Conservation (phyloP, 495 filamentous ascomycete genomes). For the Penicillium diatomitis region DNA sequence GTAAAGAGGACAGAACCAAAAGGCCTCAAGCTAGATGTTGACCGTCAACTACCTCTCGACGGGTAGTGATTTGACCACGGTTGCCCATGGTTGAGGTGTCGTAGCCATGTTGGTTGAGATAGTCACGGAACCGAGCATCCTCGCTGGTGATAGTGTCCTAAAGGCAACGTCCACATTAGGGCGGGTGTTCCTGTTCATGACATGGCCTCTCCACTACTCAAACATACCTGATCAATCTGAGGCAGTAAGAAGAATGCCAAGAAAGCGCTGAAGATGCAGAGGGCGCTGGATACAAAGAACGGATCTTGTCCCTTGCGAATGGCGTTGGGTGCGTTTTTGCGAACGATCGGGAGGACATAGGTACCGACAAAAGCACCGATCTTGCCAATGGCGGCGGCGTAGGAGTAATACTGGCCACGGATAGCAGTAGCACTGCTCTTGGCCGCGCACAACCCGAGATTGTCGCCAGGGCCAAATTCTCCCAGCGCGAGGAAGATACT, state of each 20-base stretch:
- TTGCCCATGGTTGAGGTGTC: conserved; percentile 59
- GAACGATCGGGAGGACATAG: conserved; percentile 67
- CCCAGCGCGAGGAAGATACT: conserved; percentile 78
- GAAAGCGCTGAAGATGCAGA: conserved; percentile 55
- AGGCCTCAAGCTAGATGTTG: background rate
- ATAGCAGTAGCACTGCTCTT: conserved; percentile 84
- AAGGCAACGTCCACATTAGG: too few species aligned
- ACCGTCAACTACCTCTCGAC: background rate
- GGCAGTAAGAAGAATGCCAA: conserved; percentile 52
- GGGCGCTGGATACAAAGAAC: conserved; percentile 60
- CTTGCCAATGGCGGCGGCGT: conserved; percentile 78
- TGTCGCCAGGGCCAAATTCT: conserved; percentile 82
- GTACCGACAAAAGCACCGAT: conserved; percentile 88
- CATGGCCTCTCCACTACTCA: background rate
- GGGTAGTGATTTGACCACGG: conserved; percentile 3
- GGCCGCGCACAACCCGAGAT: conserved; percentile 78
- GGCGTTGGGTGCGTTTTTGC: conserved; percentile 51
- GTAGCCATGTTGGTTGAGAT: conserved; percentile 57
- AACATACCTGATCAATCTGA: conserved; percentile 51
- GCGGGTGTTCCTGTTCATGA: too few species aligned
- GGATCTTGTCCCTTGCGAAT: conserved; percentile 64
- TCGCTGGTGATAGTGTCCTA: conserved; percentile 60
- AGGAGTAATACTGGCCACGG: conserved; percentile 83
- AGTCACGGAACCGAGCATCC: conserved; percentile 62
- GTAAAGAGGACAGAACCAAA: background rate